Conservation (phyloP, 306 rosid genomes). For the Gleditsia sinensis region DNA sequence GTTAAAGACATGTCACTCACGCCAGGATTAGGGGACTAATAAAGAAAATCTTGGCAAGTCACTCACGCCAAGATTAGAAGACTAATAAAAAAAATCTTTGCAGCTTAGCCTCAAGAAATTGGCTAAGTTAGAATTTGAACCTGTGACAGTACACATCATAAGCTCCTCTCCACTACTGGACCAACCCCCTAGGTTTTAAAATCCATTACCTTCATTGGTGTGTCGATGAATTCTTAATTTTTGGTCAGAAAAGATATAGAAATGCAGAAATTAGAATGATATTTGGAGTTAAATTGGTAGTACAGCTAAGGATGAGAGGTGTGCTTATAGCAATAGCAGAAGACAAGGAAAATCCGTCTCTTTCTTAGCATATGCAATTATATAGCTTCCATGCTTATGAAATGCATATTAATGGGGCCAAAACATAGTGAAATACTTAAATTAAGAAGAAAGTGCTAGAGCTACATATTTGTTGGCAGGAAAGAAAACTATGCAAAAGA, state of each 20-base stretch:
- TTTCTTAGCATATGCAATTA: background rate
- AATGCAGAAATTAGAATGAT: background rate
- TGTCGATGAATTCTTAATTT: background rate
- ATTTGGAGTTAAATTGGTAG: background rate
- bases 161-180: no score
- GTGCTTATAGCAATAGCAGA: background rate
- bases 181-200: background rate
- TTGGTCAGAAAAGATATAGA: background rate
- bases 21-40: no score
- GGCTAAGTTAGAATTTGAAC: no score
- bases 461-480: constrained; percentile 10
- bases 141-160: no score
- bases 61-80: no score
- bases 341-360: background rate
- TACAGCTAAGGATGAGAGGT: background rate
- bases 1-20: no score
- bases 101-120: no score
- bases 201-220: background rate
- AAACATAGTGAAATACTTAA: background rate
- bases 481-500: constrained; percentile 14
- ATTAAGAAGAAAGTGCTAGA: constrained; percentile 5
- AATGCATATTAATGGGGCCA: constrained; percentile 2
- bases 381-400: constrained; percentile 4
- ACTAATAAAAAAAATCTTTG: no score
- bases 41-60: no score